A percentile compares a stretch with the other conserved stretches of the same genome.
phyloP scores from a whole-genome alignment of 73 alveolate genomes.

The Breviolum minutum region DNA sequence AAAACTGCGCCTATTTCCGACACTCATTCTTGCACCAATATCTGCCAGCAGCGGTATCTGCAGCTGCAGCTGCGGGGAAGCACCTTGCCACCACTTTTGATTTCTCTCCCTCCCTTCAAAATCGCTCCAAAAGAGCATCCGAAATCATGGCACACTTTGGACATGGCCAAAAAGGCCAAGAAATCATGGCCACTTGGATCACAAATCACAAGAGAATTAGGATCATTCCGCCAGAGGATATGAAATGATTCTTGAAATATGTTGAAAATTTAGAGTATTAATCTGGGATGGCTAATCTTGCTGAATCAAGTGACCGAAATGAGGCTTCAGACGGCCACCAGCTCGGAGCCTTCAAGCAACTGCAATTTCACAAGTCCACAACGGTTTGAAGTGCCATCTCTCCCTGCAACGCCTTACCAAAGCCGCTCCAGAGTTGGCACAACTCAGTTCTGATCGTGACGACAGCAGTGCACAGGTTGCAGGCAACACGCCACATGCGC shows the following conservation, averaged over 20 bases:
- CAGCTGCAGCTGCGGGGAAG: slow-evolving; percentile 59
- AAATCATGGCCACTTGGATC: too few relatives aligned
- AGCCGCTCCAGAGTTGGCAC: slow-evolving; percentile 48
- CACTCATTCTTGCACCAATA: slow-evolving; percentile 78
- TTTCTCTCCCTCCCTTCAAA: background rate
- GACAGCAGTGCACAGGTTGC: slow-evolving; percentile 63
- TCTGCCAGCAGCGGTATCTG: slow-evolving; percentile 60
- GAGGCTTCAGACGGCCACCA: slow-evolving; percentile 88
- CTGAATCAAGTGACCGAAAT: slow-evolving; percentile 28
- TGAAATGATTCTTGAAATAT: too few relatives aligned
- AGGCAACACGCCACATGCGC: slow-evolving; percentile 8
- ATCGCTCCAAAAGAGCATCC: background rate
- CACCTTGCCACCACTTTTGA: background rate
- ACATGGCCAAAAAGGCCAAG: too few relatives aligned
- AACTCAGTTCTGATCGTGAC: slow-evolving; percentile 72
- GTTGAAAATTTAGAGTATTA: too few relatives aligned
- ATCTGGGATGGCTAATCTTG: background rate
- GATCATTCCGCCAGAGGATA: too few relatives aligned
- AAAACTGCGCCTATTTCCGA: slow-evolving; percentile 32
- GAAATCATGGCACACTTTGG: background rate
- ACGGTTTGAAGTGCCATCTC: background rate
- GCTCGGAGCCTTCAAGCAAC: slow-evolving; percentile 42
- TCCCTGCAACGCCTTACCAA: slow-evolving; percentile 21
- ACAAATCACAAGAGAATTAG: too few relatives aligned
- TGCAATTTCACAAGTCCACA: background rate